Conservation (phyloP, 202 grass and related monocot species). For the Tripidium arundinaceum region DNA sequence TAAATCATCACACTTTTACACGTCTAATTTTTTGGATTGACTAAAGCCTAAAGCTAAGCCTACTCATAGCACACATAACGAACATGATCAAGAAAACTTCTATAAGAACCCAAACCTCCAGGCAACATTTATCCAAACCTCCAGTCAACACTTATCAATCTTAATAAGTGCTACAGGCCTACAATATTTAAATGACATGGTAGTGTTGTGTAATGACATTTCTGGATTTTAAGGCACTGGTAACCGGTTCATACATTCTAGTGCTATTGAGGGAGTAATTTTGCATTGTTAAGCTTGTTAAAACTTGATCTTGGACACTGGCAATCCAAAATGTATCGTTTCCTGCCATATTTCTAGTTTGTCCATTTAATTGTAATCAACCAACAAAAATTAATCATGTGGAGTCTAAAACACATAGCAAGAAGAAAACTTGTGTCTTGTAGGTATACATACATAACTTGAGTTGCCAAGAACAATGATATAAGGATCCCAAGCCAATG, state of each 20-base stretch:
- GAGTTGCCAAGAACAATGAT: background rate
- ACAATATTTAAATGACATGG: background rate
- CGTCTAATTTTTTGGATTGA: background rate
- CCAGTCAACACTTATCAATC: background rate
- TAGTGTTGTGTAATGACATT: background rate
- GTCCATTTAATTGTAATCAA: background rate
- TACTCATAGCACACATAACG: background rate
- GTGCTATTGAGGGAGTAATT: background rate
- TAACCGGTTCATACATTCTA: background rate
- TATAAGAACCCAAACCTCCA: background rate
- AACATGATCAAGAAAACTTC: background rate
- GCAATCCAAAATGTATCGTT: constrained; percentile 2
- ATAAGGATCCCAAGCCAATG: background rate
- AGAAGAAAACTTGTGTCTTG: background rate
- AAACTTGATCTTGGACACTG: background rate
- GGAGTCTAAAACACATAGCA: background rate
- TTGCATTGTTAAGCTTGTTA: background rate
- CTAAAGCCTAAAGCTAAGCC: background rate
- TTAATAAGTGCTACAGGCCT: background rate
- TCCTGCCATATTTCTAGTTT: background rate
- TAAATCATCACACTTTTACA: background rate
- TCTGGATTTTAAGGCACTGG: background rate
- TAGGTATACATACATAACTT: background rate
- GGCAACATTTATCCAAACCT: background rate
- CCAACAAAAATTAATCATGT: background rate